Conservation (phyloP, 495 filamentous ascomycete species). For the Lophiostoma macrostomum region DNA sequence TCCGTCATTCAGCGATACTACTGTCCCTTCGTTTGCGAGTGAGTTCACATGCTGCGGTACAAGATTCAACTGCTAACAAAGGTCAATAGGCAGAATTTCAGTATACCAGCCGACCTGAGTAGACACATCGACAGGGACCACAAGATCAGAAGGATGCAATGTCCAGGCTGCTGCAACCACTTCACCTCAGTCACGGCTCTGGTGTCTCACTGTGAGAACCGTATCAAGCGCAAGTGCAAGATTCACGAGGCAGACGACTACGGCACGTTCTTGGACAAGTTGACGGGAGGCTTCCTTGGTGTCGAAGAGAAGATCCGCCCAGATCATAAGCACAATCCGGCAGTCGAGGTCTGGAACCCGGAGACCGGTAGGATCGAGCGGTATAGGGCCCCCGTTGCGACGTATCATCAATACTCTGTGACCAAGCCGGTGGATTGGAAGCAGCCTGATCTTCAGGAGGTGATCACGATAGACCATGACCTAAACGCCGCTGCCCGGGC, state of each 20-base stretch:
- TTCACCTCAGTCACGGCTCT: conserved; percentile 48
- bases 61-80: not conserved
- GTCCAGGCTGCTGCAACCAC: conserved; percentile 46
- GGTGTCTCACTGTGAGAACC: conserved; percentile 51
- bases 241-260: conserved; percentile 42
- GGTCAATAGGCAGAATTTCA: conserved; percentile 23
- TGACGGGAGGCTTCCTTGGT: conserved; percentile 49
- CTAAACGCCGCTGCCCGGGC: not conserved
- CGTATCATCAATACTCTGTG: conserved; percentile 19
- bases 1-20: conserved; percentile 26
- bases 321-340: conserved; percentile 15
- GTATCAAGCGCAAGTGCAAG: conserved; percentile 44
- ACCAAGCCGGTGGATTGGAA: conserved; percentile 27
- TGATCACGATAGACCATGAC: not conserved
- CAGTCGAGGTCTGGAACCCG: conserved; percentile 1
- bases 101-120: conserved; percentile 20
- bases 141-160: conserved; percentile 24
- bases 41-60: conserved; percentile 12
- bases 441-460: conserved; percentile 1
- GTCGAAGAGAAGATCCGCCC: conserved; percentile 24
- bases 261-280: conserved; percentile 45
- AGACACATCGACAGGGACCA: conserved; percentile 35
- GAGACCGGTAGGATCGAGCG: conserved; percentile 5
- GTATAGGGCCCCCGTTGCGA: conserved; percentile 16
- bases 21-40: conserved; percentile 42